These are phyloP conservation scores for Cryphonectria carpinicola DNA, from an alignment of 2,329 filamentous ascomycete genomes.

Conservation along the genomic window DNA sequence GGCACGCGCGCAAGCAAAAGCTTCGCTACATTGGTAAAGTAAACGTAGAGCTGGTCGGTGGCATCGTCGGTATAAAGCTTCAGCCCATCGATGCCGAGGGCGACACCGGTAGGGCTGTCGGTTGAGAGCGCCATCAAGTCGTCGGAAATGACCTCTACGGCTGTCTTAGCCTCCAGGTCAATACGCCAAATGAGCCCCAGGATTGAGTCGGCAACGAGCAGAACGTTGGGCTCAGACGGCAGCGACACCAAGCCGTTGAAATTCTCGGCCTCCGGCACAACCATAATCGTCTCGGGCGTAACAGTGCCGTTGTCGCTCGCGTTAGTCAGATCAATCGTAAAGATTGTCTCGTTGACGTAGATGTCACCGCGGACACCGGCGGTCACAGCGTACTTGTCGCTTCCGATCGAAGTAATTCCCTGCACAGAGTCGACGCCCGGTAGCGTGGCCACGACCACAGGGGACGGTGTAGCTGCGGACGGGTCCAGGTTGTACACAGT, in stretches of 20 bases:
- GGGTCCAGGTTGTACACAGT: conserved; percentile 21
- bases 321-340: conserved; percentile 21
- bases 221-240: conserved; percentile 15
- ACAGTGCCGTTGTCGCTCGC: conserved; percentile 9
- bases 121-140: conserved; percentile 15
- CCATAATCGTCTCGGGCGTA: conserved; percentile 13
- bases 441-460: conserved; percentile 18
- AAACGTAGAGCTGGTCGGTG: conserved; percentile 15
- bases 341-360: conserved; percentile 29
- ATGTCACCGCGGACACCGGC: conserved; percentile 23
- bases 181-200: conserved; percentile 22
- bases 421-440: conserved; percentile 10
- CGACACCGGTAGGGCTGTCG: conserved; percentile 16
- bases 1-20: conserved; percentile 23
- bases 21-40: conserved; percentile 26
- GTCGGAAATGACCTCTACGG: conserved; percentile 17
- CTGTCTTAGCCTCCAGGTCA: conserved; percentile 15
- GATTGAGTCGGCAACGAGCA: conserved; percentile 23
- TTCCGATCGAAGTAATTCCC: conserved; percentile 13
- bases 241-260: conserved; percentile 27
- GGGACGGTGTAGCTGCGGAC: conserved; percentile 6
- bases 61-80: conserved; percentile 13
- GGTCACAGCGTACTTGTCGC: conserved; percentile 19
- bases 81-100: conserved; percentile 25
- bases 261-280: conserved; percentile 22